Conservation (phyloP, 75 land plant species). For the Picea glauca region DNA sequence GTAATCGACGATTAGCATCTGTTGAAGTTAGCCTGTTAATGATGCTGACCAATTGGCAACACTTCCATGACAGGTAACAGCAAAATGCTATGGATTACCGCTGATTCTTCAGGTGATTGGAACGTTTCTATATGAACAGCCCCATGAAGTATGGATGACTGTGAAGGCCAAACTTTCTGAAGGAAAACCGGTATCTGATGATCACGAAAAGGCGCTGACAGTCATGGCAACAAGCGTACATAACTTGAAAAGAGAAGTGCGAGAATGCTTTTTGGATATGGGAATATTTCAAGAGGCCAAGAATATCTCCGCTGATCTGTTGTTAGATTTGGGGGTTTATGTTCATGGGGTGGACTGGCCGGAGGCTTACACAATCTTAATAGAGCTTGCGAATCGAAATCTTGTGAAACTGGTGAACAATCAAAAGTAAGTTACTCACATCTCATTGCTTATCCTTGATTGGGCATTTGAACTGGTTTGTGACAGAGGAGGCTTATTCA, state of each 20-base stretch:
- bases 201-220: slow-evolving; percentile 41
- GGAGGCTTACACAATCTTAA: slow-evolving; percentile 44
- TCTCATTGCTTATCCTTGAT: too few relatives aligned
- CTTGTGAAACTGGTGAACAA: slow-evolving; percentile 2
- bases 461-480: too few relatives aligned
- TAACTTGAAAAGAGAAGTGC: slow-evolving; percentile 10
- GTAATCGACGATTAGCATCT: too few relatives aligned
- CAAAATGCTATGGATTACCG: slow-evolving; percentile 62
- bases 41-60: neutral
- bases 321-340: slow-evolving; percentile 55
- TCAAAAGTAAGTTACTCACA: too few relatives aligned
- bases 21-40: too few relatives aligned
- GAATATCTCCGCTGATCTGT: slow-evolving; percentile 47
- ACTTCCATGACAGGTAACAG: slow-evolving; percentile 17
- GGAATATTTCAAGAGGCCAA: slow-evolving; percentile 61
- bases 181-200: slow-evolving; percentile 41
- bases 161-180: slow-evolving; percentile 34
- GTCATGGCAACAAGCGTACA: slow-evolving; percentile 39
- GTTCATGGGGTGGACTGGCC: slow-evolving; percentile 40
- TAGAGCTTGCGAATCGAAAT: slow-evolving; percentile 29
- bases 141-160: slow-evolving; percentile 36
- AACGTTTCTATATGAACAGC: slow-evolving; percentile 32
- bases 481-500: too few relatives aligned
- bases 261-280: slow-evolving; percentile 60
- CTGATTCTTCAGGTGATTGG: slow-evolving; percentile 67